Evolutionary conservation across 805 yeast species (phyloP).

Genomic region (Candida anglica): DNA sequence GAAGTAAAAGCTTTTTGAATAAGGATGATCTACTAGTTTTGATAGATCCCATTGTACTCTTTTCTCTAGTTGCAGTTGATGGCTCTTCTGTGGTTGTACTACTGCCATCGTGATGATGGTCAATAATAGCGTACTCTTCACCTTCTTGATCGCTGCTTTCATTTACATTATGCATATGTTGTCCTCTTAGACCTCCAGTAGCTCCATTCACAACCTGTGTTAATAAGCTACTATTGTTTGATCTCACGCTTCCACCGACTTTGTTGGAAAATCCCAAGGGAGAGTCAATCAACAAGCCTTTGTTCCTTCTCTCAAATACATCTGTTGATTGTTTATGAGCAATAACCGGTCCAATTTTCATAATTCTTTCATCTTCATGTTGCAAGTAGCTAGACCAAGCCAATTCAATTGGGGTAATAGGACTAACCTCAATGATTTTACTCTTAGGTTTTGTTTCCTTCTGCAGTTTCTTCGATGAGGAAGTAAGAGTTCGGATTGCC

Average conservation of each 20-base stretch:
- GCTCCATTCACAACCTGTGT: slow-evolving; percentile 38
- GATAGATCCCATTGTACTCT: background rate
- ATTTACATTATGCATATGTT: slow-evolving; percentile 1
- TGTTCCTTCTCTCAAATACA: slow-evolving; percentile 51
- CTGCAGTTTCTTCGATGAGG: slow-evolving; percentile 8
- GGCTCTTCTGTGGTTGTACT: background rate
- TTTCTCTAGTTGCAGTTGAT: background rate
- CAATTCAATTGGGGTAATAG: slow-evolving; percentile 50
- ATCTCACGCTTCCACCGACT: slow-evolving; percentile 10
- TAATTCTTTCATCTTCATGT: slow-evolving; percentile 56
- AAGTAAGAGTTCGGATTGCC: slow-evolving; percentile 8
- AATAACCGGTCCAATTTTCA: slow-evolving; percentile 52
- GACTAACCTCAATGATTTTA: slow-evolving; percentile 35
- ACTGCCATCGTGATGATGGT: slow-evolving; percentile 24
- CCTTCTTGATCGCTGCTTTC: slow-evolving; percentile 44
- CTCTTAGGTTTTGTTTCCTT: slow-evolving; percentile 17
- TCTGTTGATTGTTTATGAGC: slow-evolving; percentile 44
- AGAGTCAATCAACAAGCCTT: slow-evolving; percentile 55
- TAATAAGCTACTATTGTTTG: slow-evolving; percentile 23
- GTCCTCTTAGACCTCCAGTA: slow-evolving; percentile 18
- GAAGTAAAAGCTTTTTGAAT: slow-evolving; percentile 13
- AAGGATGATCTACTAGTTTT: slow-evolving; percentile 8
- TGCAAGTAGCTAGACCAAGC: slow-evolving; percentile 55
- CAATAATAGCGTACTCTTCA: slow-evolving; percentile 65
- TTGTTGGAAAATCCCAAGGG: slow-evolving; percentile 43